These are phyloP conservation scores for Solanum boliviense DNA, from an alignment of 257 asterid species.

Conservation along the genomic window DNA sequence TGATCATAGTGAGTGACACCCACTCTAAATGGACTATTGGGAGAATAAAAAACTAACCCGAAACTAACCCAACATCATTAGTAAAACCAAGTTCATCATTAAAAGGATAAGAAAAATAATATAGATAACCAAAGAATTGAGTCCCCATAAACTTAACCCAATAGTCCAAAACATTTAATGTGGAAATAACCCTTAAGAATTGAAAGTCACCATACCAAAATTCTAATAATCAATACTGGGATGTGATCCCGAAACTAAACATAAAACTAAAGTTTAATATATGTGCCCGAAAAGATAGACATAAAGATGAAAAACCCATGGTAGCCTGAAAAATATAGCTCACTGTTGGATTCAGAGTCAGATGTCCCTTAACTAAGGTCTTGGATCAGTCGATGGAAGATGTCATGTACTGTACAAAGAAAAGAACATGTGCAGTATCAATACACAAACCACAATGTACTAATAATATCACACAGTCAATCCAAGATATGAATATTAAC, in stretches of 20 bases:
- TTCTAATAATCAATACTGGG: too few species aligned
- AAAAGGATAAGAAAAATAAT: too few species aligned
- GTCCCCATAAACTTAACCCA: not conserved
- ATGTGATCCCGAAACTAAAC: too few species aligned
- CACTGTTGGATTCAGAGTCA: too few species aligned
- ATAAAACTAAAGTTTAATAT: too few species aligned
- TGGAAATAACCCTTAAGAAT: not conserved
- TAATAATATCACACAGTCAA: not conserved
- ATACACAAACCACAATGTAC: not conserved
- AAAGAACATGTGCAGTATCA: not conserved
- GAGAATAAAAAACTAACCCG: not conserved
- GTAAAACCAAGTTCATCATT: not conserved
- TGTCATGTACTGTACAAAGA: not conserved
- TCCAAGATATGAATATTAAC: not conserved
- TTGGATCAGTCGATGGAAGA: not conserved
- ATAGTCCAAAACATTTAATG: not conserved
- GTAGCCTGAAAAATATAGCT: not conserved
- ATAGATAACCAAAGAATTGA: too few species aligned
- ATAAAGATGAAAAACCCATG: not conserved
- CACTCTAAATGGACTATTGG: not conserved
- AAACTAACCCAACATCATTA: not conserved
- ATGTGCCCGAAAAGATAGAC: too few species aligned
- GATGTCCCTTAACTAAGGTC: too few species aligned
- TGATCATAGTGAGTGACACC: not conserved
- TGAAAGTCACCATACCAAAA: not conserved